Evolutionary conservation across 495 filamentous ascomycete species (phyloP).

Genomic region (Collariella sp.): DNA sequence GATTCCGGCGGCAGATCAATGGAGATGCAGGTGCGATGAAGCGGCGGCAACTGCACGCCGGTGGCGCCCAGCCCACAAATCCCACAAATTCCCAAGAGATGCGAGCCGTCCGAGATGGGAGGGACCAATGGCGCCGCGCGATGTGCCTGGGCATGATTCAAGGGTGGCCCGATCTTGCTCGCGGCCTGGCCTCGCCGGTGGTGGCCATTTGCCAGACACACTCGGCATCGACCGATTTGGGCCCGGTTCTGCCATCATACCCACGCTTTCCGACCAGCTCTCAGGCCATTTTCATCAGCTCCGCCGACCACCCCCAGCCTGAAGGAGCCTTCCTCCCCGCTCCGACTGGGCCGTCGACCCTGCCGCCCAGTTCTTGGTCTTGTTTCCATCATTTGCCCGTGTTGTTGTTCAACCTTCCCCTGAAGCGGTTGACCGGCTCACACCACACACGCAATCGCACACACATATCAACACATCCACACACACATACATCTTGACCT

Average conservation of each 20-base stretch:
- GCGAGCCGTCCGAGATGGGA: not conserved
- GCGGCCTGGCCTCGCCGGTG: conserved; percentile 9
- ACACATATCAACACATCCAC: not conserved
- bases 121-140: conserved; percentile 10
- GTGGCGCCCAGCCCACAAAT: not conserved
- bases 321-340: not conserved
- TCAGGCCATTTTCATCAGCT: conserved; percentile 31
- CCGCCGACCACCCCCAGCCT: conserved; percentile 15
- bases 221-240: conserved; percentile 31
- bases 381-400: conserved; percentile 5
- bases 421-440: not conserved
- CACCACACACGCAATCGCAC: not conserved
- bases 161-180: conserved; percentile 25
- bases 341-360: not conserved
- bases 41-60: not conserved
- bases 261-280: conserved; percentile 16
- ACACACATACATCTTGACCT: not conserved
- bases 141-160: conserved; percentile 24
- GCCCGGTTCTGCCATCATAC: conserved; percentile 23
- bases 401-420: not conserved
- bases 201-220: conserved; percentile 21
- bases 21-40: not conserved
- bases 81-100: not conserved
- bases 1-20: not conserved
- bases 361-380: not conserved